Evolutionary conservation across 75 land plant genomes (phyloP), one percentile per base, ranked within the genome.

Genomic region (Picea glauca): DNA sequence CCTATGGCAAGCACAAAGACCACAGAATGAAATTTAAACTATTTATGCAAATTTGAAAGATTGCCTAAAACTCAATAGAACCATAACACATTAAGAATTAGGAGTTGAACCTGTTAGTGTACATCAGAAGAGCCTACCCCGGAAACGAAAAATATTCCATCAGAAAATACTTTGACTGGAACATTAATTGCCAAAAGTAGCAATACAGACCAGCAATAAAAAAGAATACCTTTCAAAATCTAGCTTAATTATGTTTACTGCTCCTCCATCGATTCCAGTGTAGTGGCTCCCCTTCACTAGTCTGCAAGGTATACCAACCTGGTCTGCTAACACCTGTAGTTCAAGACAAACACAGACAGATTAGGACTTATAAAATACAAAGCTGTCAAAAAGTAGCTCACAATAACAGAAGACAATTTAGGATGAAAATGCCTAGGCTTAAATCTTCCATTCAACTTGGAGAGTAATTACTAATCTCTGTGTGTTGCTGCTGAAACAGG

Each of bases 221-320:
- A 26, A 23, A 56, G 26, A 75, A 13, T 58, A 92, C 94, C 94
- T 84, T 60, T 80, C 88, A 83, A 85, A 77, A 33, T 84, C 84
- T 67, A 84, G 66, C 84, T 86, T 93, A 59, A 93, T 85, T 43
- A 90, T 86, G 83, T 90, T 93, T 21, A 93, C 84, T 58, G 94
- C 96, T 85, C 91, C 96, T 79, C 89, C 94, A 75, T 91, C 96
- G 76, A 88, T 70, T 54, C 96, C 96, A 81, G 92, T 89, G 68
- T 93, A 93, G 76, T 89, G 94, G 70, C 88, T 89, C 60, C 92
- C 96, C 90, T 93, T 93, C 21, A 93, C 90, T 15, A 93, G 82
- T 68, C 80, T 83, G 76, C 96, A 93, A 31, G 90, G 88, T 76
- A 93, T 74, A n/a, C 86, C 90, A 72, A 89, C 85, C 78, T 72